Base-by-base conservation (phyloP, 1,284 basidiomycete genomes). In the Coniferiporia sulphurascens region DNA sequence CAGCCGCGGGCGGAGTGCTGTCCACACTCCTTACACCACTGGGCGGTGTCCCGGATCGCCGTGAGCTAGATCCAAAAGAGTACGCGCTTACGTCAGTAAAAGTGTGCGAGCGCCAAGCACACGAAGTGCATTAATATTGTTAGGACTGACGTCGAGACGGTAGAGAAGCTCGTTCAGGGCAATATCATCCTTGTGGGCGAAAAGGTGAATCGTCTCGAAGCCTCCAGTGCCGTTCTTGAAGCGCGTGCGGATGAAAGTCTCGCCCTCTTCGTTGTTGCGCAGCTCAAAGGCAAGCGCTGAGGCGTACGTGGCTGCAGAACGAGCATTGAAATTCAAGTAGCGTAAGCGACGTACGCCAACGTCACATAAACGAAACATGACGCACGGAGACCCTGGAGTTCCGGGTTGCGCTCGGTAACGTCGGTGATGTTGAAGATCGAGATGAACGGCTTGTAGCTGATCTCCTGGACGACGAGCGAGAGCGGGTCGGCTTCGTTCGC, bases 401-500 rank as follows among this genome's bases (percentile, higher is more conserved):
- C 78, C 1, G 87, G 85, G 70, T 84, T 73, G 22, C 78, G 72
- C 62, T 81, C 75, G 62, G 73, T 65, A 60, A 85, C 73, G 57
- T 86, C 85, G 15, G 88, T 85, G 74, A 91, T 83, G 71, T 87
- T 83, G 82, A 93, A 87, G 70, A 94, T 79, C 13, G 90, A 91
- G 67, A 94, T 86, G 81, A 94, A 91, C 15, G 92, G 88, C 72
- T 94, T 92, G 78, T 94, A 94, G 64, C 89, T 89, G 21, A 87
- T 87, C 70, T 65, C 69, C 67, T 91, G 79, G 61, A 89, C 74
- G 64, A 92, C 74, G 69, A 86, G 78, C 68, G 91, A 86, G 59
- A 94, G 83, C 44, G 87, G 84, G 72, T 90, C 85, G 58, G 81
- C 84, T 67, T 86, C 83, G 78, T 88, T 92, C 52, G 86, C 80